A percentile compares a stretch with the other conserved stretches of the same genome.
phyloP scores from a whole-genome alignment of 192 early-diverging fungal species.

The Gigaspora rosea region DNA sequence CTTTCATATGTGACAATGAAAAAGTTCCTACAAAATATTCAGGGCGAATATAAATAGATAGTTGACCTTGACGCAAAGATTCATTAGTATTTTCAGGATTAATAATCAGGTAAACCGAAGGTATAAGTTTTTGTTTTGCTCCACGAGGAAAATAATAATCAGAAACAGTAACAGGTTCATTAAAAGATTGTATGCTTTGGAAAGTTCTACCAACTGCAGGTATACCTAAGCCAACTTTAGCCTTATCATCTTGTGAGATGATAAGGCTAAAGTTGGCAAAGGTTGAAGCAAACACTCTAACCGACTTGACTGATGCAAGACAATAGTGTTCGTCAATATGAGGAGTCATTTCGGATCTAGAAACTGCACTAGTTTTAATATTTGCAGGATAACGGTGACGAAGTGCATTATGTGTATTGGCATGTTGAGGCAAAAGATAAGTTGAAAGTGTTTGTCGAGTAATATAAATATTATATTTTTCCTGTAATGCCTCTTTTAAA shows the following conservation, averaged over 20 bases:
- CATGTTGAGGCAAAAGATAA: not conserved
- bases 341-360: not conserved
- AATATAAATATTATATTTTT: not conserved
- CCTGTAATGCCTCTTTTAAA: not conserved
- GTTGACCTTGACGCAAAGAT: not conserved
- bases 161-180: not conserved
- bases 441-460: not conserved
- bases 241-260: conserved; percentile 8
- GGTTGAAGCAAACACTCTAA: not conserved
- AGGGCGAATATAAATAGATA: not conserved
- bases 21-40: not conserved
- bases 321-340: conserved; percentile 22
- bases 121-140: not conserved
- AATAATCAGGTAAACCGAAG: conserved; percentile 1
- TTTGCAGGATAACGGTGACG: not conserved
- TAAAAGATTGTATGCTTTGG: not conserved
- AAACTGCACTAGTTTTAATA: not conserved
- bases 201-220: not conserved
- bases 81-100: not conserved
- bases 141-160: not conserved
- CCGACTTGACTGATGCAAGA: not conserved
- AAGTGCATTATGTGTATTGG: not conserved
- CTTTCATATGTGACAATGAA: not conserved
- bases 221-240: not conserved
- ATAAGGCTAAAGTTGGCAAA: not conserved